A percentile compares a stretch with the other conserved stretches of the same genome.
Conservation (phyloP, 1,284 basidiomycete species). For the Ganoderma sp. region DNA sequence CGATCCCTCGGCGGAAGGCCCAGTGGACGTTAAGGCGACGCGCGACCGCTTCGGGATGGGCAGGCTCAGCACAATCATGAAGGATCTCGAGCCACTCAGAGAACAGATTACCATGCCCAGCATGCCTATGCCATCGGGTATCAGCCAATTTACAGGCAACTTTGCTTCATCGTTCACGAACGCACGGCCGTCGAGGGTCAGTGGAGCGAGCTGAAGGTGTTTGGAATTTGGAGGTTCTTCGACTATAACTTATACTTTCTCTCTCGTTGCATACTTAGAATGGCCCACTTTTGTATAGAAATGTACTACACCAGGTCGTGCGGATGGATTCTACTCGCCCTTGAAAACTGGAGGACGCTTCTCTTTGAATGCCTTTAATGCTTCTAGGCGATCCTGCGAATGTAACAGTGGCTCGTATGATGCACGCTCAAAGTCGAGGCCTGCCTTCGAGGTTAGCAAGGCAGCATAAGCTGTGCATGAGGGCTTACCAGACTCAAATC, state of each 20-base stretch:
- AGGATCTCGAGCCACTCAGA: slow-evolving; percentile 75
- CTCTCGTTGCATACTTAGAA: background rate
- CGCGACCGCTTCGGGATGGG: slow-evolving; percentile 72
- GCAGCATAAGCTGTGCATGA: background rate
- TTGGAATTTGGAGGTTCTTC: slow-evolving; percentile 4
- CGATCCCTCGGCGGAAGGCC: slow-evolving; percentile 53
- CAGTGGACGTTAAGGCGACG: slow-evolving; percentile 56
- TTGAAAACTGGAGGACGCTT: slow-evolving; percentile 85
- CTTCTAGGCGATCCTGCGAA: slow-evolving; percentile 84
- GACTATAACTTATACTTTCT: slow-evolving; percentile 25
- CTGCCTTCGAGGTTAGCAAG: slow-evolving; percentile 43
- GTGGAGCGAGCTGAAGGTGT: slow-evolving; percentile 14
- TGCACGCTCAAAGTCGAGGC: slow-evolving; percentile 87
- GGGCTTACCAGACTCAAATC: slow-evolving; percentile 71
- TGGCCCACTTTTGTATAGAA: slow-evolving; percentile 12
- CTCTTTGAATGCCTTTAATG: slow-evolving; percentile 87
- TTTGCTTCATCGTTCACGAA: slow-evolving; percentile 29
- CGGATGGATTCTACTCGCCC: slow-evolving; percentile 64
- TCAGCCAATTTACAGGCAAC: slow-evolving; percentile 27
- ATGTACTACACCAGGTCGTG: slow-evolving; percentile 19
- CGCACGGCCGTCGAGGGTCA: slow-evolving; percentile 29
- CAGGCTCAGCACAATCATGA: slow-evolving; percentile 81
- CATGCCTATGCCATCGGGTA: slow-evolving; percentile 50
- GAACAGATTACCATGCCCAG: slow-evolving; percentile 50
- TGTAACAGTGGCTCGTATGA: slow-evolving; percentile 86